Conservation (phyloP, 441 rosid genomes). For the Mallotus japonicus region DNA sequence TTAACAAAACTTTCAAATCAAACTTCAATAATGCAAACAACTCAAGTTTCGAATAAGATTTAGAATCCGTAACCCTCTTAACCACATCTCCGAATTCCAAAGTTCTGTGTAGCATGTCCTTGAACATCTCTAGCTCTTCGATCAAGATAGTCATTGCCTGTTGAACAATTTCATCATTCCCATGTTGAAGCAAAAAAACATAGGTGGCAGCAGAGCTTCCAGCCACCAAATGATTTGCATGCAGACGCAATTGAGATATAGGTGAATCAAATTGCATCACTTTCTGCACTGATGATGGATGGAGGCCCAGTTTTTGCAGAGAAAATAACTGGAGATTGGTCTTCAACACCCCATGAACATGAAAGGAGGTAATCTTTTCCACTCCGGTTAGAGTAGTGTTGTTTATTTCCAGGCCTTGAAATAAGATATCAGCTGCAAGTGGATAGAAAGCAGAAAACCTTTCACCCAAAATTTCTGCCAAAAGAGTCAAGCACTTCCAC, state of each 20-base stretch:
- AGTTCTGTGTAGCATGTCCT: slow-evolving; percentile 50
- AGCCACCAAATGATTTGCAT: slow-evolving; percentile 83
- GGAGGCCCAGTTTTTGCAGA: slow-evolving; percentile 84
- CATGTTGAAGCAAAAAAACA: slow-evolving; percentile 93
- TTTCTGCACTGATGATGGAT: slow-evolving; percentile 66
- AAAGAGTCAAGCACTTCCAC: slow-evolving; percentile 93
- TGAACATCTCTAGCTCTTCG: slow-evolving; percentile 69
- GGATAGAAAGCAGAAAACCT: slow-evolving; percentile 71
- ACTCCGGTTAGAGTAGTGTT: slow-evolving; percentile 36
- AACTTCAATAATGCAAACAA: slow-evolving; percentile 73
- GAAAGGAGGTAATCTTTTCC: slow-evolving; percentile 71
- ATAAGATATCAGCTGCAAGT: slow-evolving; percentile 68
- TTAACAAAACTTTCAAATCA: slow-evolving; percentile 85
- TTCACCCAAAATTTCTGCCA: slow-evolving; percentile 93
- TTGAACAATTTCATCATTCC: slow-evolving; percentile 76
- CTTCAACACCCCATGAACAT: slow-evolving; percentile 88
- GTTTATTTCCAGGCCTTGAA: slow-evolving; percentile 67
- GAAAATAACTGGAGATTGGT: slow-evolving; percentile 94
- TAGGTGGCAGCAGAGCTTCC: slow-evolving; percentile 93
- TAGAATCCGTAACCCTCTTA: slow-evolving; percentile 32
- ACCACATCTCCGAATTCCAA: slow-evolving; percentile 40
- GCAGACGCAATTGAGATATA: slow-evolving; percentile 78
- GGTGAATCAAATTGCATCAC: slow-evolving; percentile 68
- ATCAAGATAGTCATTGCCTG: slow-evolving; percentile 56
- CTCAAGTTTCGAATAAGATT: slow-evolving; percentile 62